These are phyloP conservation scores for Acmispon strigosus DNA, from an alignment of 306 rosid genomes.

Conservation along the genomic window DNA sequence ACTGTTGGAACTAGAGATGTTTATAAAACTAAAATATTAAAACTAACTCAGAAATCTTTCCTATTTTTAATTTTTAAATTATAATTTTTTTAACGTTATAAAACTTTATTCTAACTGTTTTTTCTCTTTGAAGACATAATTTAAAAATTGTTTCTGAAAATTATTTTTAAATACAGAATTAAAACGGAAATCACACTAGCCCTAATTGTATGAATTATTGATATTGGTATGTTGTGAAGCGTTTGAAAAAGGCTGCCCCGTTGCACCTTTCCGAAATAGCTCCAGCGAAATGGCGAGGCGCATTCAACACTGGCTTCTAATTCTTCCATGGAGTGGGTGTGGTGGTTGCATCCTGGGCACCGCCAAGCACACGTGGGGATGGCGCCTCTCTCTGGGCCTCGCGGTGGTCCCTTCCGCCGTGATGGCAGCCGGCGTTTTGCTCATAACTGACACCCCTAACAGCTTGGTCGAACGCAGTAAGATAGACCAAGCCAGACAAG, in stretches of 20 bases:
- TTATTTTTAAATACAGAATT: too few species aligned
- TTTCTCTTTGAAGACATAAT: too few species aligned
- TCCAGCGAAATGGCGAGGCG: slow-evolving; percentile 70
- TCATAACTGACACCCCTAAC: slow-evolving; percentile 51
- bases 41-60: too few species aligned
- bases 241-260: slow-evolving; percentile 50
- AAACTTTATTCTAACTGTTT: too few species aligned
- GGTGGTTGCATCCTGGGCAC: slow-evolving; percentile 45
- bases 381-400: slow-evolving; percentile 68
- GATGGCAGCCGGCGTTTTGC: slow-evolving; percentile 43
- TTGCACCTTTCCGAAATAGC: slow-evolving; percentile 72
- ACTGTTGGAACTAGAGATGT: too few species aligned
- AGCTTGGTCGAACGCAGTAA: slow-evolving; percentile 58
- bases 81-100: too few species aligned
- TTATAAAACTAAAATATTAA: too few species aligned
- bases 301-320: slow-evolving; percentile 67
- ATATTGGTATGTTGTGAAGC: too few species aligned
- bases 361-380: slow-evolving; percentile 48
- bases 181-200: too few species aligned
- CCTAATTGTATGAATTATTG: too few species aligned
- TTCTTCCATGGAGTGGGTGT: slow-evolving; percentile 56
- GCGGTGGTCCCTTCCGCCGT: slow-evolving; percentile 48
- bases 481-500: slow-evolving; percentile 35
- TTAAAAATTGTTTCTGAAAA: too few species aligned
- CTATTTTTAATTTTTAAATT: too few species aligned